Base-by-base conservation (phyloP, 495 filamentous ascomycete genomes). In the Parmelia sp. region DNA sequence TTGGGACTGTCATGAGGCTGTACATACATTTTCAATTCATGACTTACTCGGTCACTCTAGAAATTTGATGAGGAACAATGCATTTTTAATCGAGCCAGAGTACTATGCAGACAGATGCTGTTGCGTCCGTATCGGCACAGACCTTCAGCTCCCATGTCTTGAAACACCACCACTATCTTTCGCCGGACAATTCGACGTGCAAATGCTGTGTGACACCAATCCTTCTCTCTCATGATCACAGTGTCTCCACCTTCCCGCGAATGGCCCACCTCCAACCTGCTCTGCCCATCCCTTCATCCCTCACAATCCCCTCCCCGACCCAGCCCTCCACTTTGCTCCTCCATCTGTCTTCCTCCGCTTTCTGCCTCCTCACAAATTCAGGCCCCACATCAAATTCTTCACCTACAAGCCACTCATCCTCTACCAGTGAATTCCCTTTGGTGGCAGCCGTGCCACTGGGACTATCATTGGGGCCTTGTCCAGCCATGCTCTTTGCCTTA, bases 371-470 rank as follows among this genome's bases (percentile, higher is more conserved):
- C 57, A 97, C 87, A 71, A 97, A 98, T 75, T 92, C 90, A 8
- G 95, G 95, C 2, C 94, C 94, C 56, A 98, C 89, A 73, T 98
- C 94, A 71, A 97, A 98, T 73, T 97, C 94, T 74, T 98, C 94
- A 17, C 90, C 91, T 33, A 95, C 90, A 36, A 91, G 82, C 83
- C 88, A 90, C 69, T 92, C 88, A 64, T 92, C 88, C 65, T 78
- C 78, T 69, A 60, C 79, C 71, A 56, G 71, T 60, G 47, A 77
- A 65, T 58, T 71, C 57, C 69, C 71, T 56, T 65, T 57, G 12
- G 61, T 45, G 19, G 73, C 76, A 55, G 70, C 70, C 21, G 75
- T 74, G 15, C 80, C 80, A 62, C 75, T 73, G 31, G 70, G 69
- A 60, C 68, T 64, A 68, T 76, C 73, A 12, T 75, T 75, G 23